A percentile compares a stretch with the other conserved stretches of the same genome.
Conservation (phyloP, 2,329 filamentous ascomycete genomes). For the Colletotrichum sidae region DNA sequence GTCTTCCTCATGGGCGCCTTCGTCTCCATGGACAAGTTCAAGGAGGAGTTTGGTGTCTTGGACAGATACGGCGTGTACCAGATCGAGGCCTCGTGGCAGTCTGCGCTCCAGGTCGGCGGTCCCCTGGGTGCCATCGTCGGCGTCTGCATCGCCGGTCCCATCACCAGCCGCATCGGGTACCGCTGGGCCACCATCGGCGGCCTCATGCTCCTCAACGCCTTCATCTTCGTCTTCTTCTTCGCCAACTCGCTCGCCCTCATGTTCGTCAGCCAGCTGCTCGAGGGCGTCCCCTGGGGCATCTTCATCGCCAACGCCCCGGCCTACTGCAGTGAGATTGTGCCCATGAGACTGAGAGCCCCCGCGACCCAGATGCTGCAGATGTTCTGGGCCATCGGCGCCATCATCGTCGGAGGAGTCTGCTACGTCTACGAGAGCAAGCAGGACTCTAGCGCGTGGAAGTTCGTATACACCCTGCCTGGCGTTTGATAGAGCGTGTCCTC, state of each 20-base stretch:
- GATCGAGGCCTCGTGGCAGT: conserved; percentile 68
- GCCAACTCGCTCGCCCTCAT: conserved; percentile 55
- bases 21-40: conserved; percentile 62
- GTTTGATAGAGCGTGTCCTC: conserved; percentile 26
- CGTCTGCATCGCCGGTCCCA: conserved; percentile 69
- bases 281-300: conserved; percentile 74
- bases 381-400: conserved; percentile 73
- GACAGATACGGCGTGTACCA: conserved; percentile 44
- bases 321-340: conserved; percentile 72
- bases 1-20: conserved; percentile 72
- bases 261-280: conserved; percentile 67
- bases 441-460: conserved; percentile 40
- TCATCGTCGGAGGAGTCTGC: conserved; percentile 69
- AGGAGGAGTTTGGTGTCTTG: conserved; percentile 56
- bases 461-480: conserved; percentile 4
- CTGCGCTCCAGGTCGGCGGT: conserved; percentile 65
- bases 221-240: conserved; percentile 66
- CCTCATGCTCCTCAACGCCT: conserved; percentile 67
- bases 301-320: conserved; percentile 75
- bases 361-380: conserved; percentile 74
- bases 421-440: conserved; percentile 60
- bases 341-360: conserved; percentile 66
- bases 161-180: conserved; percentile 70
- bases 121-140: conserved; percentile 70
- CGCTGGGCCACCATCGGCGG: conserved; percentile 67